These are phyloP conservation scores for Gnaphalium uliginosum DNA, from an alignment of 129 eudicot genomes.

Conservation along the genomic window DNA sequence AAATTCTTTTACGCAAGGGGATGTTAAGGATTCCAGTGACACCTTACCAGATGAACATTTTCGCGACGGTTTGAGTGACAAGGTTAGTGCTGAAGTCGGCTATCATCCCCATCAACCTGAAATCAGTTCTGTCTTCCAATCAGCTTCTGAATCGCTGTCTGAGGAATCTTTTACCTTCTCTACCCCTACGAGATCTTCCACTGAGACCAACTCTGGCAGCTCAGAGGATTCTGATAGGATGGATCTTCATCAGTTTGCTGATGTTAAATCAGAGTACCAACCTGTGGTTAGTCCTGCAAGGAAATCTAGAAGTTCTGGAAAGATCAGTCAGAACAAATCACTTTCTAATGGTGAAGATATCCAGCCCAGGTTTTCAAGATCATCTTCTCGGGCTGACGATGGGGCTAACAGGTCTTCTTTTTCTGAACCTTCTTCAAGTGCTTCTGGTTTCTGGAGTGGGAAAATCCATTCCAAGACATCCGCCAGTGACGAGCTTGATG, in stretches of 20 bases:
- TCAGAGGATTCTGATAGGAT: constrained; percentile 27
- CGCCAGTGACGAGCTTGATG: constrained; percentile 36
- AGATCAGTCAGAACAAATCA: constrained; percentile 26
- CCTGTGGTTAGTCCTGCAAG: constrained; percentile 18
- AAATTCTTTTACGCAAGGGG: constrained; percentile 32
- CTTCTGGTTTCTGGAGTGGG: constrained; percentile 65
- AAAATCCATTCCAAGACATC: constrained; percentile 38
- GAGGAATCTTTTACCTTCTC: constrained; percentile 39
- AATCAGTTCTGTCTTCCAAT: constrained; percentile 10
- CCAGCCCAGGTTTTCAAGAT: constrained; percentile 32
- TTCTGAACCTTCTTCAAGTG: constrained; percentile 43
- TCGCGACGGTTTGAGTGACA: not conserved
- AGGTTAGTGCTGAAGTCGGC: not conserved
- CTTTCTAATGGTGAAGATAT: constrained; percentile 29
- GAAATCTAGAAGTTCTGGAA: constrained; percentile 24
- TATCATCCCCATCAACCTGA: constrained; percentile 23
- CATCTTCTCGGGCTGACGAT: constrained; percentile 44
- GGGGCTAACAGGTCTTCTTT: constrained; percentile 37
- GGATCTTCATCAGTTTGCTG: constrained; percentile 21
- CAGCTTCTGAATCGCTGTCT: constrained; percentile 25
- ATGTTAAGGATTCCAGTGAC: constrained; percentile 29
- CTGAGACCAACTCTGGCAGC: constrained; percentile 25
- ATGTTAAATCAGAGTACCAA: constrained; percentile 31
- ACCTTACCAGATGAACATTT: constrained; percentile 22
- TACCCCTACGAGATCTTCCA: constrained; percentile 33